These are phyloP conservation scores for Triangularia verruculosa DNA, from an alignment of 2,329 filamentous ascomycete genomes.

Conservation along the genomic window DNA sequence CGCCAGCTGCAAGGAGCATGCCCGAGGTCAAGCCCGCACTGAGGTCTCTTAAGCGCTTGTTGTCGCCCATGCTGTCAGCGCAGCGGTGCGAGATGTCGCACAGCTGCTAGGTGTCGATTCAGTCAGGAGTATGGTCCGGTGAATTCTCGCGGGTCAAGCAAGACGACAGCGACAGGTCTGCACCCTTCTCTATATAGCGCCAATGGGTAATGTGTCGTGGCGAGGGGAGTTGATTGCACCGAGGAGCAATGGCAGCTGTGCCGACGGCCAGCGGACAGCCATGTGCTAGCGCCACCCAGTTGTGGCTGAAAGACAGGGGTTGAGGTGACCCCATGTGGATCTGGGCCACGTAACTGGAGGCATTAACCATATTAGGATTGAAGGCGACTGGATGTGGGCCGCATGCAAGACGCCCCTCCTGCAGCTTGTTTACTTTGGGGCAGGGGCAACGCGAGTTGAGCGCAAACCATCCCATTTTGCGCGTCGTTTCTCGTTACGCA, in stretches of 20 bases:
- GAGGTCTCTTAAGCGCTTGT: constrained; percentile 23
- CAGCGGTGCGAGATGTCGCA: constrained; percentile 6
- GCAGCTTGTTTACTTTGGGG: constrained; percentile 6
- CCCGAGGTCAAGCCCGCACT: constrained; percentile 24
- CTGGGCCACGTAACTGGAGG: not conserved
- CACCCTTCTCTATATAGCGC: not conserved
- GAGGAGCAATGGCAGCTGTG: not conserved
- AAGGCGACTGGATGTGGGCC: not conserved
- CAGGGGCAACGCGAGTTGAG: constrained; percentile 7
- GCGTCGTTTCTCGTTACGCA: not conserved
- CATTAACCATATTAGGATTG: not conserved
- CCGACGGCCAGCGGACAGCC: constrained; percentile 4
- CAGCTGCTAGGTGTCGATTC: constrained; percentile 1
- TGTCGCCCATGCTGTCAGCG: constrained; percentile 21
- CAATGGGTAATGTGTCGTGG: not conserved
- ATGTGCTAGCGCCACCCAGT: constrained; percentile 13
- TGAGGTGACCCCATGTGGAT: not conserved
- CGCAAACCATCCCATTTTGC: not conserved
- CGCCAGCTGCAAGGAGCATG: constrained; percentile 21
- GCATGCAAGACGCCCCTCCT: constrained; percentile 4
- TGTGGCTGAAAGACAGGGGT: constrained; percentile 12
- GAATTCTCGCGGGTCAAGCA: not conserved
- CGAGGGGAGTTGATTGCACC: not conserved
- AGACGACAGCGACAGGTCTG: not conserved
- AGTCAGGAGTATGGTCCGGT: not conserved